Evolutionary conservation across 345 rosid genomes (phyloP), one percentile per base, ranked within the genome.

Genomic region (Euphorbia peplus): DNA sequence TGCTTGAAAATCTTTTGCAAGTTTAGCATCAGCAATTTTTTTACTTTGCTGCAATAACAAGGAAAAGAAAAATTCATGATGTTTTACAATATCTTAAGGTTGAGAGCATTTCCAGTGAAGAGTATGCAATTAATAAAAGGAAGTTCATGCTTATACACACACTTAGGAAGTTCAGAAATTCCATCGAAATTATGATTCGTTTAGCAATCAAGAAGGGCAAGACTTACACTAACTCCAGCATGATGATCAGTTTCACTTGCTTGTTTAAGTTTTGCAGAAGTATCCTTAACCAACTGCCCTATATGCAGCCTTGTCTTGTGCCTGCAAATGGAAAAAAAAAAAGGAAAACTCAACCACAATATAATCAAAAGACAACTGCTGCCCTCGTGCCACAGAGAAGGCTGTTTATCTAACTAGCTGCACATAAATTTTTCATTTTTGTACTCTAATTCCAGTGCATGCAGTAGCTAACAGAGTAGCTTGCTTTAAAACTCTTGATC

Each of bases 11-110:
- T 95, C 99, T 72, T 92, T 95, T 16, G 98, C 99, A 75, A 95
- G 96, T 81, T 95, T 95, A 68, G 96, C 97, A 78, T 95, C 96
- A 19, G 93, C 86, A 53, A 95, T 85, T 85, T 91, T 95, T 86
- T 95, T 91, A 85, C 81, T 86, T 63, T 86, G 85, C 96, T 90
- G 80, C 66, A 84, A 44, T 26, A 66, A 22, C 22, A 37, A 50
- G 15, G 10, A 71, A 35, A 60, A 57, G 48, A 14, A 53, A 4
- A 67, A 44, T 42, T 8, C 10, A 21, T 8, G 29, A 64, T 25
- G 64, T 18, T 21, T 8, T 26, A 29, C 10, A 24, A 25, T 0
- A 8, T 21, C 8, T 18, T 70, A 21, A 59, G 24, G 30, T 24
- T 30, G 15, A 39, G 16, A 24, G 22, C 22, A 24, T 16, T 0